Evolutionary conservation across 495 filamentous ascomycete species (phyloP), one percentile per base, ranked within the genome.

Genomic region (Thermochaetoides thermophila): DNA sequence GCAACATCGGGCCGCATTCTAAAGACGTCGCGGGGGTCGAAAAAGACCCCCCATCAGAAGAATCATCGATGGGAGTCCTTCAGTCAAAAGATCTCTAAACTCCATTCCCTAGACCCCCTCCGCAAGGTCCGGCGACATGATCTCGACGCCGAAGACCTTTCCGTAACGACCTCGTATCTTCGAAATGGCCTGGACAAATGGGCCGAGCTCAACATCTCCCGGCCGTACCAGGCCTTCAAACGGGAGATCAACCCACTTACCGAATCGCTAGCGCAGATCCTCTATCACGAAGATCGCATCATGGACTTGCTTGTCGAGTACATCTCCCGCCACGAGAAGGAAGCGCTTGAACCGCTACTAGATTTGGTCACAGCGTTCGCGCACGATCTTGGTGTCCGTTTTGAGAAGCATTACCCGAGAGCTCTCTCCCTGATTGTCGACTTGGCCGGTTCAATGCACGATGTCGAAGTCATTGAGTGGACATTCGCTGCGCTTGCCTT

Each of bases 401-500:
- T 99, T 46, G 86, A 95, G 56, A 78, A 75, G 34, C 73, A 93
- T 48, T 93, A 95, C 52, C 66, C 65, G 12, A 63, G 69, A 12
- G 66, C 76, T 3, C 71, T 95, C 25, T 65, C 62, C 8, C 53
- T 89, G 33, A 70, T 96, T 34, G 59, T 68, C 19, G 55, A 52
- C 15, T 55, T 71, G 33, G 66, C 64, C 5, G 57, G 52, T 32
- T 53, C 53, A 31, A 51, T 59, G 2, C 61, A 64, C 42, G 62
- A 66, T 35, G 68, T 82, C 19, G 84, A 87, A 42, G 81, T 84
- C 11, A 77, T 91, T 22, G 85, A 99, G 60, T 96, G 89, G 91
- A 86, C 84, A 35, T 96, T 99, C 52, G 84, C 73, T 28, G 85
- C 83, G 45, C 67, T 99, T 10, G 84, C 89, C 40, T 95, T 91